Percentiles rank a stretch among this genome's conserved stretches.
Conservation (phyloP, 2,329 filamentous ascomycete species). For the Emmonsiellopsis sp. region DNA sequence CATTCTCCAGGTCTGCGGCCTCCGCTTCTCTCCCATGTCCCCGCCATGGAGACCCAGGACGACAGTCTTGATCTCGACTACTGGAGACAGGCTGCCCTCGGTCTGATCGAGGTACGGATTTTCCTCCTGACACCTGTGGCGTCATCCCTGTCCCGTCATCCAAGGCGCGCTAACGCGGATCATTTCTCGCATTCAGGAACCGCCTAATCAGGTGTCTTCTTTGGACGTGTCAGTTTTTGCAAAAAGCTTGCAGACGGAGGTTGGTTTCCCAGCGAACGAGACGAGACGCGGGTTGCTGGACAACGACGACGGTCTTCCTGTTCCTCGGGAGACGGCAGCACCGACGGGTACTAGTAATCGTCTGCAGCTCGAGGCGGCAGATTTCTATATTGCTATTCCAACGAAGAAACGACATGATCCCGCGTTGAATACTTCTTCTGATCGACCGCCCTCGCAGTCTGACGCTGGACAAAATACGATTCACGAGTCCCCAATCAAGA, state of each 20-base stretch:
- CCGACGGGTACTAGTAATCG: neutral
- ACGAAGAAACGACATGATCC: neutral
- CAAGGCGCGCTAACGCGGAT: conserved; percentile 2
- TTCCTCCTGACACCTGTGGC: no score
- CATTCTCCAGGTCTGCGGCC: neutral
- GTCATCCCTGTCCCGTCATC: neutral
- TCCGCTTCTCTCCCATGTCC: neutral
- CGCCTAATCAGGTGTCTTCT: neutral
- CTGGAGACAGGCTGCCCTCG: conserved; percentile 34
- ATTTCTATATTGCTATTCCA: neutral
- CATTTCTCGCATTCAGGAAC: conserved; percentile 1
- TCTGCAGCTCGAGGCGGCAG: neutral
- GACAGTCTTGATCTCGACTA: conserved; percentile 33
- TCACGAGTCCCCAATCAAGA: conserved; percentile 16
- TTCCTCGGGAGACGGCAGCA: neutral
- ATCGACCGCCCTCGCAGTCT: conserved; percentile 6
- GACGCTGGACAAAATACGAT: conserved; percentile 12
- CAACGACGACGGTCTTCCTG: no score
- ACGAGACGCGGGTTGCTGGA: neutral
- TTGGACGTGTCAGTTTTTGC: neutral
- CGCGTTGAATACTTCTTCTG: conserved; percentile 1
- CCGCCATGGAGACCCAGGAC: conserved; percentile 29
- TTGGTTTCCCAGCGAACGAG: neutral
- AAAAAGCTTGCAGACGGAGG: neutral
- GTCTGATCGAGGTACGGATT: conserved; percentile 27